Conservation (phyloP, 148 eudicot genomes). For the Pouteria glomerata region DNA sequence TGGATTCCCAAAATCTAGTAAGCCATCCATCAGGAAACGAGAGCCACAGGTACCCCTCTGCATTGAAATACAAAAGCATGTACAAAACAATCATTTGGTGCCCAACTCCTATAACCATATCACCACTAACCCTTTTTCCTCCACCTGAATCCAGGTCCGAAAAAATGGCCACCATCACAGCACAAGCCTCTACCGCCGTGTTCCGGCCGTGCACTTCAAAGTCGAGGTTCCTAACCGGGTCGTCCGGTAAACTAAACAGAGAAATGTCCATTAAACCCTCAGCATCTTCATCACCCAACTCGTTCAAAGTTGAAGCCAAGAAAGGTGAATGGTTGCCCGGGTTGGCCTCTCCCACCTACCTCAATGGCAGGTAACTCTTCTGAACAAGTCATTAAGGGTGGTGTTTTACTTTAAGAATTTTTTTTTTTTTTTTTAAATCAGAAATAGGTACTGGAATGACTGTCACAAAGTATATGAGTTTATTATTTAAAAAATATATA, state of each 20-base stretch:
- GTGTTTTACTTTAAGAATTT: too few species aligned
- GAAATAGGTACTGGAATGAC: too few species aligned
- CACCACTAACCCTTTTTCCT: neutral
- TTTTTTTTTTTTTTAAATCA: too few species aligned
- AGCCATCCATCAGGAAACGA: constrained; percentile 34
- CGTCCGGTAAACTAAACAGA: constrained; percentile 57
- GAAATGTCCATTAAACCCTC: constrained; percentile 37
- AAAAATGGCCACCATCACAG: constrained; percentile 75
- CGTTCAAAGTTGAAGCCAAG: constrained; percentile 85
- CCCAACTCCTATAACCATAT: too few species aligned
- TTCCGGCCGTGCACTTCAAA: constrained; percentile 65
- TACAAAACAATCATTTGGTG: constrained; percentile 12
- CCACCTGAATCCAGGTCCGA: constrained; percentile 13
- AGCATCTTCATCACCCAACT: constrained; percentile 23
- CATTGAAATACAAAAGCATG: constrained; percentile 26
- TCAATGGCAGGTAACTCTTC: constrained; percentile 66
- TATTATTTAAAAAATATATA: too few species aligned
- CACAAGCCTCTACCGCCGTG: constrained; percentile 76
- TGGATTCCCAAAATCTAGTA: constrained; percentile 32
- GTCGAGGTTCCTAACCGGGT: constrained; percentile 54
- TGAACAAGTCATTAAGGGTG: neutral
- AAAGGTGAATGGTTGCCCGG: constrained; percentile 99
- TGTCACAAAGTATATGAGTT: too few species aligned
- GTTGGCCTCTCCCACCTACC: constrained; percentile 76
- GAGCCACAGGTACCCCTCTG: constrained; percentile 40